phyloP scores from a whole-genome alignment of 768 basidiomycete species.

The Boletus rex-veris region DNA sequence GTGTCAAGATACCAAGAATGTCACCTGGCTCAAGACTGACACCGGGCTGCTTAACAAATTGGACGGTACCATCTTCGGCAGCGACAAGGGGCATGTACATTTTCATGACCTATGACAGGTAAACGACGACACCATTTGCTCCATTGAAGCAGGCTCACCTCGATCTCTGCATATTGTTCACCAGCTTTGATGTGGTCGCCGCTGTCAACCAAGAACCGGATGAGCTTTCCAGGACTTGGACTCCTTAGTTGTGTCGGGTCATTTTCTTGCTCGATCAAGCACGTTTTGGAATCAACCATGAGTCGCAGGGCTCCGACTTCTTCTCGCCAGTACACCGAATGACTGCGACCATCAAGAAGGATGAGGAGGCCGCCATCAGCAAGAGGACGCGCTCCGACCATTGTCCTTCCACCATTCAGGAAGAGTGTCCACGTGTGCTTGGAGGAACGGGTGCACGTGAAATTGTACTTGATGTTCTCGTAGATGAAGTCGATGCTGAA shows the following conservation, averaged over 20 bases:
- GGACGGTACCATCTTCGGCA: constrained; percentile 88
- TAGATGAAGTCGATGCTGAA: constrained; percentile 98
- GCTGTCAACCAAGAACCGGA: constrained; percentile 92
- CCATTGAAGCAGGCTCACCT: constrained; percentile 48
- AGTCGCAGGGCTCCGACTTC: constrained; percentile 91
- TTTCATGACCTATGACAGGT: constrained; percentile 76
- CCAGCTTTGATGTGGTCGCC: constrained; percentile 97
- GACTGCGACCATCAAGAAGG: constrained; percentile 88
- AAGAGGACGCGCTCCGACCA: constrained; percentile 88
- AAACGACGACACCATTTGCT: neutral
- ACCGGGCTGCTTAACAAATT: constrained; percentile 97
- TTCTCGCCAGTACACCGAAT: constrained; percentile 97
- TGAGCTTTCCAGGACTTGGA: constrained; percentile 94
- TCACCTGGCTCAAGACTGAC: constrained; percentile 96
- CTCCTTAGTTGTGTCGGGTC: constrained; percentile 96
- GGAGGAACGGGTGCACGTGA: constrained; percentile 91
- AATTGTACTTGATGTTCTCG: constrained; percentile 91
- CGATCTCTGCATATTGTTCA: constrained; percentile 97
- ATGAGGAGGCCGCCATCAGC: constrained; percentile 95
- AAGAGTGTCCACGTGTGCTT: constrained; percentile 89
- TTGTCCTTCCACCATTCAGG: constrained; percentile 90
- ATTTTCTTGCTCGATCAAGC: constrained; percentile 98
- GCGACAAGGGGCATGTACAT: constrained; percentile 99
- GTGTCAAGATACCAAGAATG: constrained; percentile 92
- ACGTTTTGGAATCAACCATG: constrained; percentile 97